Conservation (phyloP, 1,139 yeast species). For the Starmera stellimalicola region DNA sequence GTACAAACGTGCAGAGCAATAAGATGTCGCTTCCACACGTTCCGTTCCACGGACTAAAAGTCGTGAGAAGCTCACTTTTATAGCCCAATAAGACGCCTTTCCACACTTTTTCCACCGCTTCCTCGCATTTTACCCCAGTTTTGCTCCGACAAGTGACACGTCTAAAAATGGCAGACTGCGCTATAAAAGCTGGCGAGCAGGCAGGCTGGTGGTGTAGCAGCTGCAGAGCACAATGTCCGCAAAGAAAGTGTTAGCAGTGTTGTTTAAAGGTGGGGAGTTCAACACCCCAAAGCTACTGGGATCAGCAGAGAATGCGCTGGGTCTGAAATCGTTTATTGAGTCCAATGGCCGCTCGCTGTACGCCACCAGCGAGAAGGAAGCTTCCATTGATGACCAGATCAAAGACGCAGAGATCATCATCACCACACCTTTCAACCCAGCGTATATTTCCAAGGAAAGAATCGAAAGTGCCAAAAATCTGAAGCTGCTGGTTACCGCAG, state of each 20-base stretch:
- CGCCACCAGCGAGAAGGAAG: slow-evolving; percentile 61
- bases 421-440: slow-evolving; percentile 82
- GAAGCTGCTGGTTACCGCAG: slow-evolving; percentile 69
- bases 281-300: slow-evolving; percentile 44
- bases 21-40: too few relatives aligned
- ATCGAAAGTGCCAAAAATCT: slow-evolving; percentile 64
- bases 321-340: slow-evolving; percentile 57
- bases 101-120: too few relatives aligned
- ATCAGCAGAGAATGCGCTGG: slow-evolving; percentile 67
- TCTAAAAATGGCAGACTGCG: too few relatives aligned
- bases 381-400: slow-evolving; percentile 54
- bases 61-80: too few relatives aligned
- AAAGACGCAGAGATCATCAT: slow-evolving; percentile 68
- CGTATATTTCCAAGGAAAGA: slow-evolving; percentile 59
- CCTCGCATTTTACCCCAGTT: too few relatives aligned
- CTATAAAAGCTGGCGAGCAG: too few relatives aligned
- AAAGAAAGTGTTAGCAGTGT: slow-evolving; percentile 18
- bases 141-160: too few relatives aligned
- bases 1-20: slow-evolving; percentile 20
- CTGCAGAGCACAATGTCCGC: slow-evolving; percentile 3
- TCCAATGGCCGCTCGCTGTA: slow-evolving; percentile 58
- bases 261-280: slow-evolving; percentile 21
- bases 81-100: too few relatives aligned
- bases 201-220: too few relatives aligned
- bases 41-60: too few relatives aligned